Evolutionary conservation across 768 basidiomycete species (phyloP), one percentile per base, ranked within the genome.

Genomic region (Russula olivacea): DNA sequence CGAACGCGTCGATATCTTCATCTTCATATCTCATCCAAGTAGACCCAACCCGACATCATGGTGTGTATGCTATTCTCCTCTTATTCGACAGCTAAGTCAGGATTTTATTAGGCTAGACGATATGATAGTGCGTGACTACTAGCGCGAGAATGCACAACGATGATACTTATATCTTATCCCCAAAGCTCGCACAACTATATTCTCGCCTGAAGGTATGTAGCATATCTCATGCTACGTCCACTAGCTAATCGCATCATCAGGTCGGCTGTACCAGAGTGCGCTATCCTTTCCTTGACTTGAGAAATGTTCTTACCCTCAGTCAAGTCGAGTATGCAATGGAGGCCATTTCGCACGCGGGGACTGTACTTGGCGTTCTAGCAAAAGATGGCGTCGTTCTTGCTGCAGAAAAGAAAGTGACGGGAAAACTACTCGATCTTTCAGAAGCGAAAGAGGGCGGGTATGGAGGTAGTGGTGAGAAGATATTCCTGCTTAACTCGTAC

Each of bases 301-400:
- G 36, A 41, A 36, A 58, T 65, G 45, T 40, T 32, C 30, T 47
- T 52, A 58, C 52, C 23, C 55, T 43, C 49, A 30, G 59, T 30
- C 38, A 47, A 96, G 96, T 98, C 79, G 96, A 99, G 79, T 99
- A 99, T 83, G 96, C 96, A 49, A 97, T 98, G 93, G 97, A 98
- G 74, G 93, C 94, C 62, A 98, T 98, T 80, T 97, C 94, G 32
- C 90, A 94, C 71, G 93, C 93, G 21, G 92, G 92, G 58, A 91
- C 93, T 47, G 93, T 96, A 50, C 83, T 96, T n/a, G 93, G 92
- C 47, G 88, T 95, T 60, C 81, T 95, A 32, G 92, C 93, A 32
- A 89, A 85, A 69, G 90, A 94, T 66, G 94, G 94, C 0, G 89
- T 96, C 19, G 91, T 96, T 10, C 80, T 96, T 3, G 94, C 91